Conservation (phyloP, 768 basidiomycete species). For the Tricholomella constricta region DNA sequence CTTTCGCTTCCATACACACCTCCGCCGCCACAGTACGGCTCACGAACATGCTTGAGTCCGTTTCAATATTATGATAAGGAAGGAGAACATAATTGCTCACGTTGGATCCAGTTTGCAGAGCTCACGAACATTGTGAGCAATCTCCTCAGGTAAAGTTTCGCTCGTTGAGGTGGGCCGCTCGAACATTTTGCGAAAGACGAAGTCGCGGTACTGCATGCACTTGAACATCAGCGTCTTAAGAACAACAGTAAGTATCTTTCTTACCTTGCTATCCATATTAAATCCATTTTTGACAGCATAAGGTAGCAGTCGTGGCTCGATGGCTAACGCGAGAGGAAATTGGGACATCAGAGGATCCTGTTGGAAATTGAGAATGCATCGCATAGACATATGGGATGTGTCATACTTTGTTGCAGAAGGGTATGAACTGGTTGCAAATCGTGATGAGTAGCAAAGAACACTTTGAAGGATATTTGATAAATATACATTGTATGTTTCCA, state of each 20-base stretch:
- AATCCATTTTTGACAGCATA: slow-evolving; percentile 75
- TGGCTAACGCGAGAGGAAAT: slow-evolving; percentile 74
- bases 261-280: slow-evolving; percentile 74
- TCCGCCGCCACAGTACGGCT: slow-evolving; percentile 84
- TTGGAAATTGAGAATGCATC: slow-evolving; percentile 13
- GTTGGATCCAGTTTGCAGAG: slow-evolving; percentile 68
- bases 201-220: slow-evolving; percentile 67
- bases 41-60: slow-evolving; percentile 67
- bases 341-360: slow-evolving; percentile 80
- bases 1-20: slow-evolving; percentile 78
- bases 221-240: background rate
- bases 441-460: slow-evolving; percentile 18
- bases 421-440: slow-evolving; percentile 60
- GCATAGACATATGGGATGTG: slow-evolving; percentile 10
- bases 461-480: slow-evolving; percentile 11
- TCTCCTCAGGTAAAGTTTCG: slow-evolving; percentile 60
- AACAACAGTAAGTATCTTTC: slow-evolving; percentile 2
- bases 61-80: slow-evolving; percentile 6
- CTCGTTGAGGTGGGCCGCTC: slow-evolving; percentile 54
- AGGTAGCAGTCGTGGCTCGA: slow-evolving; percentile 75
- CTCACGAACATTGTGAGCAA: slow-evolving; percentile 70
- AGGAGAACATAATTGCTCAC: slow-evolving; percentile 39
- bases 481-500: slow-evolving; percentile 71
- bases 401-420: slow-evolving; percentile 69
- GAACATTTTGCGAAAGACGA: slow-evolving; percentile 88